Evolutionary conservation across 768 basidiomycete species (phyloP), one percentile per base, ranked within the genome.

Genomic region (Gymnopilus dilepis): DNA sequence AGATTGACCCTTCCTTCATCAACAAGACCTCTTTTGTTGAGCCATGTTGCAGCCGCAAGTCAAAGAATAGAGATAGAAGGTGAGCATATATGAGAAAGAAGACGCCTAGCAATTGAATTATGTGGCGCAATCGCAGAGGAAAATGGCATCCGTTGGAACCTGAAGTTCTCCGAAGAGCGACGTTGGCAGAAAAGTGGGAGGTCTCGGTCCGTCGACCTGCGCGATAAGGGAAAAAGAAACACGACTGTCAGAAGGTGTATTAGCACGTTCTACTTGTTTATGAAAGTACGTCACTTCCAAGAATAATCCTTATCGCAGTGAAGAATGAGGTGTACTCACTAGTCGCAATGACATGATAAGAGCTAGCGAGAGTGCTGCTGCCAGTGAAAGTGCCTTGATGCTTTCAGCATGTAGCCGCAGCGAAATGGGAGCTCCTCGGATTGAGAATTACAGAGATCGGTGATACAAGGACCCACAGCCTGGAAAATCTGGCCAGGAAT

Each of bases 111-210:
- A 30, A 50, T 15, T 38, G 52, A 53, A 53, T 34, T 38, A 37
- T 34, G 33, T 53, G 33, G 52, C 52, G 52, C 33, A 37, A 50
- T 38, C 31, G 52, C 37, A 37, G 33, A 30, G 52, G 33, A 53
- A 33, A 24, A 38, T 53, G 37, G 52, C 33, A 31, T 52, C 33
- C 50, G n/a, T 33, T 31, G 12, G n/a, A 52, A n/a, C 33, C 52
- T 34, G 52, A 53, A 37, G 30, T 30, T 53, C 52, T 53, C 52
- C 52, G 52, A 53, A 38, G 52, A 13, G 19, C 33, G 31, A 3
- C 3, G 38, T 37, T n/a, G 22, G 38, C 17, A 3, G 28, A 53
- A 53, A 17, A n/a, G 6, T 19, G 19, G 12, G 21, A 21, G 52
- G 6, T 24, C 12, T 17, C 33, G 9, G 52, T 37, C 52, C 52